phyloP scores from a whole-genome alignment of 73 alveolate genomes.

The Paramecium sexaurelia region DNA sequence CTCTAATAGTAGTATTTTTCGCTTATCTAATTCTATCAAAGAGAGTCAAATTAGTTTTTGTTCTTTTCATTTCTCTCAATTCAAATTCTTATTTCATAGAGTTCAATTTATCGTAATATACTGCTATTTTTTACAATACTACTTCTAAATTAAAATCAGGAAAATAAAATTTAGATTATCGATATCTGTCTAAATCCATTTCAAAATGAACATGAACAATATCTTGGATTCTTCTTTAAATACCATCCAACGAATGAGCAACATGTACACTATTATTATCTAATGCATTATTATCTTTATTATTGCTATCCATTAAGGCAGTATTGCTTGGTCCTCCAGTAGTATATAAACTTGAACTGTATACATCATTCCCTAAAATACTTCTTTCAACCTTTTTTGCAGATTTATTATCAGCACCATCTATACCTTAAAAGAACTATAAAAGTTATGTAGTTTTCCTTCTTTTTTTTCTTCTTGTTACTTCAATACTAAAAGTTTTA shows the following conservation, averaged over 20 bases:
- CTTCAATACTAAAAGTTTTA: not conserved
- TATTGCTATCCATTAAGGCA: not conserved
- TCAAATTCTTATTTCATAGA: not conserved
- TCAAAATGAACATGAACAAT: not conserved
- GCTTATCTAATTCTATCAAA: conserved; percentile 45
- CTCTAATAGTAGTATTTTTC: not conserved
- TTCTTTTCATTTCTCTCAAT: not conserved
- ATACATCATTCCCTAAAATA: not conserved
- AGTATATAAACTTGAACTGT: conserved; percentile 1
- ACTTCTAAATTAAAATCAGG: conserved; percentile 18
- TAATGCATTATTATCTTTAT: not conserved
- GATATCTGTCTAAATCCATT: not conserved
- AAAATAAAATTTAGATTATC: not conserved
- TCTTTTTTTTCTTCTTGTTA: conserved; percentile 8
- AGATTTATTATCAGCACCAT: not conserved
- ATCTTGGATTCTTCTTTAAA: conserved; percentile 7
- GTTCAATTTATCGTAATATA: not conserved
- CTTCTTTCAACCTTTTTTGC: not conserved
- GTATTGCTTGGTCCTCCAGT: conserved; percentile 19
- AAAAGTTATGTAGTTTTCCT: conserved; percentile 36
- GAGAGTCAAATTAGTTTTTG: conserved; percentile 8
- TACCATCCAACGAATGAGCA: not conserved
- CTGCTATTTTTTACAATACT: not conserved
- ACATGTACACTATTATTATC: conserved; percentile 16
- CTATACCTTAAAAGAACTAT: not conserved